These are phyloP conservation scores for Candida argentea DNA, from an alignment of 805 yeast genomes.

Conservation along the genomic window DNA sequence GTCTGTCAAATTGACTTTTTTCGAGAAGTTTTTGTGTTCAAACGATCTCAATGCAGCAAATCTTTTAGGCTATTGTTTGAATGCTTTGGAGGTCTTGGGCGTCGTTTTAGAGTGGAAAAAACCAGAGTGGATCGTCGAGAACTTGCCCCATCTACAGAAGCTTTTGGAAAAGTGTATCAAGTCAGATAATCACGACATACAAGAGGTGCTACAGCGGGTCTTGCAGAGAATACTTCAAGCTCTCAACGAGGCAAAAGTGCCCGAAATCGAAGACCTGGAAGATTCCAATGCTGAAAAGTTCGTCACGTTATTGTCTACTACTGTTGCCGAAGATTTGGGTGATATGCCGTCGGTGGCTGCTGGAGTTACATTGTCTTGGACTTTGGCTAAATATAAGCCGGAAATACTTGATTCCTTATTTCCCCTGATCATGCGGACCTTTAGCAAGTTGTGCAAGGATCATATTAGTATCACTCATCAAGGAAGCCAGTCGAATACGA, in stretches of 20 bases:
- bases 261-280: conserved; percentile 36
- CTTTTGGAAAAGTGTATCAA: conserved; percentile 73
- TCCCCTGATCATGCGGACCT: conserved; percentile 72
- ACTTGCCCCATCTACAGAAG: conserved; percentile 57
- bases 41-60: conserved; percentile 64
- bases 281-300: conserved; percentile 55
- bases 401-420: conserved; percentile 64
- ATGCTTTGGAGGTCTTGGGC: conserved; percentile 82
- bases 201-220: conserved; percentile 72
- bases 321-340: conserved; percentile 71
- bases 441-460: conserved; percentile 83
- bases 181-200: conserved; percentile 79
- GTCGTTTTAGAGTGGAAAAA: conserved; percentile 74
- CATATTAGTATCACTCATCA: conserved; percentile 59
- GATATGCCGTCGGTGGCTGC: conserved; percentile 76
- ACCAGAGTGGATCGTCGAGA: conserved; percentile 68
- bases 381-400: conserved; percentile 67
- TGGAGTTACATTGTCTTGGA: conserved; percentile 76
- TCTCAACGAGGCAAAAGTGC: conserved; percentile 34
- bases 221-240: conserved; percentile 61
- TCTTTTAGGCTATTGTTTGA: conserved; percentile 69
- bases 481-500: conserved; percentile 22
- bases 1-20: conserved; percentile 73
- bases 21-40: conserved; percentile 76
- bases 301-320: conserved; percentile 47